A percentile compares a stretch with the other conserved stretches of the same genome.
Conservation (phyloP, 495 filamentous ascomycete species). For the Penicillium simplicissimum region DNA sequence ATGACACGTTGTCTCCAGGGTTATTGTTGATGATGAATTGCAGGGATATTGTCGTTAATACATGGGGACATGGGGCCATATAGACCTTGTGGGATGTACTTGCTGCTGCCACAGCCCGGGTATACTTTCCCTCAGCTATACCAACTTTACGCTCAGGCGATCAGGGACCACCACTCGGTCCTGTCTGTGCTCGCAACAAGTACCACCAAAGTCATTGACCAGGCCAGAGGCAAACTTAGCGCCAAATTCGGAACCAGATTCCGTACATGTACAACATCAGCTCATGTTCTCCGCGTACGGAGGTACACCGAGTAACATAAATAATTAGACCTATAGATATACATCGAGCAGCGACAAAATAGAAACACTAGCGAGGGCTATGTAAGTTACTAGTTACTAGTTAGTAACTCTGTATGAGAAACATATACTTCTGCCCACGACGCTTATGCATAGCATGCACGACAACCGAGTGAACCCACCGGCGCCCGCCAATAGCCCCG, state of each 20-base stretch:
- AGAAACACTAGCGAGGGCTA: constrained; percentile 2
- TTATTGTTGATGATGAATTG: not conserved
- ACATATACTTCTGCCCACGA: constrained; percentile 10
- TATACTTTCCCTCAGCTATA: not conserved
- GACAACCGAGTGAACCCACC: constrained; percentile 2
- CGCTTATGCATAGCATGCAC: constrained; percentile 23
- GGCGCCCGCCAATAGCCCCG: not conserved
- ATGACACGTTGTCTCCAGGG: constrained; percentile 18
- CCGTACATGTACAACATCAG: not conserved
- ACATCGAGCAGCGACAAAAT: not conserved
- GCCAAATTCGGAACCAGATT: not conserved
- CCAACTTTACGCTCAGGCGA: constrained; percentile 15
- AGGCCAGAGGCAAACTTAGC: too few relatives aligned
- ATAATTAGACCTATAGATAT: not conserved
- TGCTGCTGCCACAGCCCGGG: not conserved
- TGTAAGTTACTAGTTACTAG: too few relatives aligned
- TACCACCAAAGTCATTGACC: not conserved
- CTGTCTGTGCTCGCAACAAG: constrained; percentile 14
- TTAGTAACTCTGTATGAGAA: not conserved
- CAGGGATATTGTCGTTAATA: constrained; percentile 2
- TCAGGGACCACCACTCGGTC: constrained; percentile 12
- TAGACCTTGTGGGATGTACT: not conserved
- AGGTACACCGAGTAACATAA: not conserved
- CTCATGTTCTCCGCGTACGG: not conserved
- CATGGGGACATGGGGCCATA: not conserved